Evolutionary conservation across 2,329 filamentous ascomycete genomes (phyloP), one percentile per base, ranked within the genome.

Genomic region (Colletotrichum lindemuthianum): DNA sequence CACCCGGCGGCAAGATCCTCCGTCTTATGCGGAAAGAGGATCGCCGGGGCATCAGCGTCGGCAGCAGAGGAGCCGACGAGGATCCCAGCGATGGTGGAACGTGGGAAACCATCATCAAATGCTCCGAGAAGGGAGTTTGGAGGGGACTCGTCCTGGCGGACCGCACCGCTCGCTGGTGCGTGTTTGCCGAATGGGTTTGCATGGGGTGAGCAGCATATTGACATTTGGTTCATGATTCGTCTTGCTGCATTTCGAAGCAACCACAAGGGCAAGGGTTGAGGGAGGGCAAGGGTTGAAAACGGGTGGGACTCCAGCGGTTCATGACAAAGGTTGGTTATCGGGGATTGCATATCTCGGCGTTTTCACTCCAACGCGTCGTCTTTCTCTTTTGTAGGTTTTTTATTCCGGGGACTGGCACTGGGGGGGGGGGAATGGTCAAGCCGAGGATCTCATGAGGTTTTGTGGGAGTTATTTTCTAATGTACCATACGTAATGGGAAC

Each of bases 61-160:
- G 80, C 49, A 76, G 75, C 53, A 79, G 79, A 58, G 77, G 75
- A 37, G 76, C 74, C 3, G 82, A 84, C 2, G 90, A 90, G 57
- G 87, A 87, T 36, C 75, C 76, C 15, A 88, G 88, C 44, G 88
- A 93, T 69, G 91, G 91, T 15, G 91, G 89, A 44, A 89, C 87
- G 6, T 96, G 92, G 92, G 92, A 96, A 80, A 96, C 92, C 7
- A 93, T 95, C 52, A 94, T 96, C 79, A 96, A 96, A 79, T 93
- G 92, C 78, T 91, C 90, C 1, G 92, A 96, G 79, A 85, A 86
- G 67, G 92, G 92, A 2, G 86, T 89, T 13, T 96, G 92, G 92
- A 84, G 92, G 68, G 92, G 91, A 1, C 78, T 96, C 66, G 92
- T 96, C 47, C 81, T 96, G 60, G 92, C 92, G 7, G 92, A 96